Conservation (phyloP, 352 stramenopile species). For the Phytophthora chlamydospora region DNA sequence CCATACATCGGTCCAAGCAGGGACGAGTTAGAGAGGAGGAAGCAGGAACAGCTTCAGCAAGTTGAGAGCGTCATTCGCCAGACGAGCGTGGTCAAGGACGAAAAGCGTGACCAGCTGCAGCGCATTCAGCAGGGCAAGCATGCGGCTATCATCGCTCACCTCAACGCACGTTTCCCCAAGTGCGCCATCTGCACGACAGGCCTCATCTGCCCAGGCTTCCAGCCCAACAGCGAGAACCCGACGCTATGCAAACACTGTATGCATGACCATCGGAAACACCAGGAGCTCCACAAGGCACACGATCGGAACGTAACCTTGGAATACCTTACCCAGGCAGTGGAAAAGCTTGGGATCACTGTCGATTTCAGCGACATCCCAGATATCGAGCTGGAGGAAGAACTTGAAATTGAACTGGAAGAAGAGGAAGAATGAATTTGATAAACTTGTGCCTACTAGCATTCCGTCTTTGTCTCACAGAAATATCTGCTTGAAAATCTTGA, state of each 20-base stretch:
- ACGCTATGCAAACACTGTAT: constrained; percentile 79
- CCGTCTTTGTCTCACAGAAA: constrained; percentile 12
- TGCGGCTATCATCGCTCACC: constrained; percentile 42
- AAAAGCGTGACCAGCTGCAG: constrained; percentile 46
- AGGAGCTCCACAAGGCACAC: constrained; percentile 45
- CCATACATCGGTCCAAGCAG: constrained; percentile 90
- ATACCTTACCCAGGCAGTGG: constrained; percentile 55
- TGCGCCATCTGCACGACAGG: constrained; percentile 72
- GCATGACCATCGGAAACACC: constrained; percentile 74
- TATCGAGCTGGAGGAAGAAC: constrained; percentile 64
- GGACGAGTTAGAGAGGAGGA: constrained; percentile 63
- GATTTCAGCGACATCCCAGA: constrained; percentile 59
- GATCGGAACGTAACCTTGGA: constrained; percentile 46
- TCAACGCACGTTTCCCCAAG: constrained; percentile 68
- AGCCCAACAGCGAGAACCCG: constrained; percentile 70
- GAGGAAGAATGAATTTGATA: constrained; percentile 22
- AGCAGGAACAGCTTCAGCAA: constrained; percentile 48
- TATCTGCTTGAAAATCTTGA: constrained; percentile 15
- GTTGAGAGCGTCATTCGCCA: constrained; percentile 55
- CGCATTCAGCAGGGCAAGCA: constrained; percentile 56
- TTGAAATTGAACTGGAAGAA: constrained; percentile 55
- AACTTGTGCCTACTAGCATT: not conserved
- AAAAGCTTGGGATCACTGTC: constrained; percentile 60
- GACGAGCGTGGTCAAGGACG: constrained; percentile 48
- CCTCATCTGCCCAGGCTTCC: constrained; percentile 75